phyloP scores from a whole-genome alignment of 768 basidiomycete species.

The Phanerochaete carnosa region DNA sequence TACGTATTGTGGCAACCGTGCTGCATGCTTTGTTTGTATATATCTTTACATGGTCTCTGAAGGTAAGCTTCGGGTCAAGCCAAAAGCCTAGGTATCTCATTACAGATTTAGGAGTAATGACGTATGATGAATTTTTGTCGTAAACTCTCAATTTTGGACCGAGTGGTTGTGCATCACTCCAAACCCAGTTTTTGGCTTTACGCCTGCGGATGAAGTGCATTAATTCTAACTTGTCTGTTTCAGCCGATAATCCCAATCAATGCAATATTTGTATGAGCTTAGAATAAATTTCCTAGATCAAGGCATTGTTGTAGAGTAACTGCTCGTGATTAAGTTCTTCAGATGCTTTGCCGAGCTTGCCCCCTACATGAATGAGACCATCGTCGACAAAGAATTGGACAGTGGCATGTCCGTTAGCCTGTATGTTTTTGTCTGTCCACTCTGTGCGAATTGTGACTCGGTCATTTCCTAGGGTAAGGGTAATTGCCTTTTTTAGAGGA shows the following conservation, averaged over 20 bases:
- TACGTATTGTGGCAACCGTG: too few relatives aligned
- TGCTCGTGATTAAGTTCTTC: not conserved
- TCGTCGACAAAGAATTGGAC: constrained; percentile 17
- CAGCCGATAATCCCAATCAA: constrained; percentile 8
- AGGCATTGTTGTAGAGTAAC: not conserved
- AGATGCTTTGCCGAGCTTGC: too few relatives aligned
- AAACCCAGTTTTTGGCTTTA: not conserved
- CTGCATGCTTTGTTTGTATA: too few relatives aligned
- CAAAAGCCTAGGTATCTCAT: too few relatives aligned
- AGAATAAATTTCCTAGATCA: not conserved
- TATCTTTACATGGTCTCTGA: too few relatives aligned
- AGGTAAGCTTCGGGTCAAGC: too few relatives aligned
- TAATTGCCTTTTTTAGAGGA: not conserved
- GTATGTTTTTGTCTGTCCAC: too few relatives aligned
- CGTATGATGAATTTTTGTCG: too few relatives aligned
- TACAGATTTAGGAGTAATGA: too few relatives aligned
- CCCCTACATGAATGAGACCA: constrained; percentile 7
- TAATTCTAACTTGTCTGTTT: constrained; percentile 13
- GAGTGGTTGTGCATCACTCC: not conserved
- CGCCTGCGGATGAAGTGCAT: constrained; percentile 20
- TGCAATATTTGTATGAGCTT: not conserved
- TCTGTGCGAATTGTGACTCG: too few relatives aligned
- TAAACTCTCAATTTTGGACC: not conserved
- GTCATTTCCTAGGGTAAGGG: too few relatives aligned
- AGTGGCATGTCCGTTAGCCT: too few relatives aligned